A percentile compares a stretch with the other conserved stretches of the same genome.
phyloP scores from a whole-genome alignment of 1,139 yeast genomes.

The Suhomyces ambrosiae region DNA sequence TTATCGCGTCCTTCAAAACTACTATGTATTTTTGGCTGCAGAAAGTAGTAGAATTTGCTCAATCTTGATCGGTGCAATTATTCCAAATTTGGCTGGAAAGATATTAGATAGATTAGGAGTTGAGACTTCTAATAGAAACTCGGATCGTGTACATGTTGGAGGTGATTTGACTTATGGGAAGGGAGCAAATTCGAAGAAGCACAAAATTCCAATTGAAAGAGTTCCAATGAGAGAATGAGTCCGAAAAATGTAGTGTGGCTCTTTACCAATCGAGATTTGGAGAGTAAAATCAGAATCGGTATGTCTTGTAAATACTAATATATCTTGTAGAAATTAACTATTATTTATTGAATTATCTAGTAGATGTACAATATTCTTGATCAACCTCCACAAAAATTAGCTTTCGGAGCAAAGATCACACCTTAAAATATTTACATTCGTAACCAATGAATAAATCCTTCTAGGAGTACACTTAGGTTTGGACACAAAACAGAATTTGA shows the following conservation, averaged over 20 bases:
- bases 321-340: too few species aligned
- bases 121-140: constrained; percentile 36
- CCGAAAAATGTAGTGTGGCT: too few species aligned
- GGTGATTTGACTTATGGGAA: constrained; percentile 52
- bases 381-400: too few species aligned
- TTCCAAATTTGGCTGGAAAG: constrained; percentile 61
- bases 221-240: constrained; percentile 22
- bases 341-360: too few species aligned
- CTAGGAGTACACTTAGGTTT: too few species aligned
- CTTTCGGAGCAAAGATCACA: too few species aligned
- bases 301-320: constrained; percentile 16
- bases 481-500: too few species aligned
- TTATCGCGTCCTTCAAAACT: constrained; percentile 41
- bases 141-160: constrained; percentile 44
- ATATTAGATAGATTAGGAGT: constrained; percentile 72
- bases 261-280: too few species aligned
- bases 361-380: too few species aligned
- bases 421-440: too few species aligned
- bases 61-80: constrained; percentile 68
- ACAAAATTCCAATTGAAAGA: constrained; percentile 30
- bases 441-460: too few species aligned
- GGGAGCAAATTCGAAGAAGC: constrained; percentile 32
- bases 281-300: too few species aligned
- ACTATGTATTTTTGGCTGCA: constrained; percentile 62
- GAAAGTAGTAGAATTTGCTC: constrained; percentile 73